A percentile compares a stretch with the other conserved stretches of the same genome.
These are phyloP conservation scores for Mortierella alpina DNA, from an alignment of 192 early-diverging fungal species.

Conservation along the genomic window DNA sequence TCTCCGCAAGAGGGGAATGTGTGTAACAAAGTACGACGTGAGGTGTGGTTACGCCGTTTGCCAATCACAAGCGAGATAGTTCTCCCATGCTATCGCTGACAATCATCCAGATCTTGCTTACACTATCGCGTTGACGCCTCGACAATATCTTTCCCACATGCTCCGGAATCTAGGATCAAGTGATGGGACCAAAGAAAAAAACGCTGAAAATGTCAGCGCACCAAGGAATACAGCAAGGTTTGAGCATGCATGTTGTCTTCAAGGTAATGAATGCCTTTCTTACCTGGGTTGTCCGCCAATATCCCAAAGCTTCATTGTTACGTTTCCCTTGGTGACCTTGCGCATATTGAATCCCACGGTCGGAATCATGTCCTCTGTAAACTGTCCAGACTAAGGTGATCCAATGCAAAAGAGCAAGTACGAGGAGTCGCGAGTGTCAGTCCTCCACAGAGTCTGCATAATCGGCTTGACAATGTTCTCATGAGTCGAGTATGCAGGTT, in stretches of 20 bases:
- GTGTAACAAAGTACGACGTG: neutral
- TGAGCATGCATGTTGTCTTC: too few relatives aligned
- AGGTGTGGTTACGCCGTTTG: neutral
- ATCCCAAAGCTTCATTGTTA: constrained; percentile 99
- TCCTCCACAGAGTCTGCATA: neutral
- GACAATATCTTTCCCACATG: constrained; percentile 94
- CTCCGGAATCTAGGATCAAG: constrained; percentile 79
- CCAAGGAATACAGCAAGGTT: neutral
- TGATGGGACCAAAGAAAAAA: neutral
- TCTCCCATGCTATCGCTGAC: neutral
- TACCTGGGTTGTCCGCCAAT: constrained; percentile 92
- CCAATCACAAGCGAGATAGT: constrained; percentile 1
- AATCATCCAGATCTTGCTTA: constrained; percentile 51
- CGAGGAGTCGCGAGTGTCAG: neutral
- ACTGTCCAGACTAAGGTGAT: constrained; percentile 73
- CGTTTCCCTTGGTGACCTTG: constrained; percentile 91
- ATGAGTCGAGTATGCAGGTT: neutral
- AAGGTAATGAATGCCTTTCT: neutral
- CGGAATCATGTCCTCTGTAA: constrained; percentile 92
- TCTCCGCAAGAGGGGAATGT: neutral
- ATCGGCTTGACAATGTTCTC: too few relatives aligned
- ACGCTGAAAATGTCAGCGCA: neutral
- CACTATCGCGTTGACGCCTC: constrained; percentile 98
- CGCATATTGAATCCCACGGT: constrained; percentile 99
- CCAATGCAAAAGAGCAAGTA: neutral